A percentile compares a stretch with the other conserved stretches of the same genome.
These are phyloP conservation scores for Pestalotiopsis fici DNA, from an alignment of 2,329 filamentous ascomycete species.

Conservation along the genomic window DNA sequence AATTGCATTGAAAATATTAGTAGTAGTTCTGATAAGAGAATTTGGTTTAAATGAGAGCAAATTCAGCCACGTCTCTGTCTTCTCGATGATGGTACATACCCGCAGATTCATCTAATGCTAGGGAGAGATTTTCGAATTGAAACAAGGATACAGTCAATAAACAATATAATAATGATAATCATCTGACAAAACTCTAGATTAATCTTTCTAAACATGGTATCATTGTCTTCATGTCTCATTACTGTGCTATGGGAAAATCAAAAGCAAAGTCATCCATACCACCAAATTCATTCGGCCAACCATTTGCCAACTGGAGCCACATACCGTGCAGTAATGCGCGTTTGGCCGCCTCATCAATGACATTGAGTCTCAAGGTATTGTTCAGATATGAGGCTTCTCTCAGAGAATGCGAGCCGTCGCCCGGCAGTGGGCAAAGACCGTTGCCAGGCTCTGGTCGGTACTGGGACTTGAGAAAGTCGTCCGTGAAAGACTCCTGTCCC, in stretches of 20 bases:
- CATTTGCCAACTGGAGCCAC: slow-evolving; percentile 9
- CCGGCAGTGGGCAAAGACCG: slow-evolving; percentile 2
- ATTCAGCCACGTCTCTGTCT: too few relatives aligned
- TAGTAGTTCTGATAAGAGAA: not conserved
- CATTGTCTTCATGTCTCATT: not conserved
- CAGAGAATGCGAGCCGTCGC: not conserved
- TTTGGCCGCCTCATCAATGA: slow-evolving; percentile 8
- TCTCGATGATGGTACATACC: too few relatives aligned
- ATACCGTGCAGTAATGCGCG: slow-evolving; percentile 6
- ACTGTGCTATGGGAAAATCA: slow-evolving; percentile 5
- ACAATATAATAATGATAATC: not conserved
- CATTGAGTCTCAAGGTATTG: slow-evolving; percentile 7
- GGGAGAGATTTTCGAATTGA: too few relatives aligned
- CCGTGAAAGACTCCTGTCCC: not conserved
- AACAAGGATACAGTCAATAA: too few relatives aligned
- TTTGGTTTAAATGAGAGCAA: too few relatives aligned
- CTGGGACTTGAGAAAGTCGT: not conserved
- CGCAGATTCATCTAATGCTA: too few relatives aligned
- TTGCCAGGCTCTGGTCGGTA: slow-evolving; percentile 7
- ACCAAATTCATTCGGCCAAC: slow-evolving; percentile 8
- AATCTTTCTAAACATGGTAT: not conserved
- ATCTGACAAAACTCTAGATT: not conserved
- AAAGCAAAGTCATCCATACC: slow-evolving; percentile 7
- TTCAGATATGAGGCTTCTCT: slow-evolving; percentile 6
- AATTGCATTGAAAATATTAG: not conserved